phyloP scores from a whole-genome alignment of 2,329 filamentous ascomycete genomes.

The Trichoderma sp. region DNA sequence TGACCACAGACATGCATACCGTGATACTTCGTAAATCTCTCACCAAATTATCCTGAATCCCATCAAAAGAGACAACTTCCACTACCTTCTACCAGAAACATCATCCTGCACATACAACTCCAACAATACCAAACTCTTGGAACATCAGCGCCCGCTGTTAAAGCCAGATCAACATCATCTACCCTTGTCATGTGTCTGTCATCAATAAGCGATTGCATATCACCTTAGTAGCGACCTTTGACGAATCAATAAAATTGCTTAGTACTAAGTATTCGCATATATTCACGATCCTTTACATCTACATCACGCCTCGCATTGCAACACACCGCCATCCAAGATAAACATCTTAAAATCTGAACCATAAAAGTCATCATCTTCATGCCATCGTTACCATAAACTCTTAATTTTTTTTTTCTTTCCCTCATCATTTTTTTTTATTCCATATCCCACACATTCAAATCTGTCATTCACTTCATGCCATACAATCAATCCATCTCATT shows the following conservation, averaged over 20 bases:
- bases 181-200: neutral
- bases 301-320: neutral
- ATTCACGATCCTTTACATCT: neutral
- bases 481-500: neutral
- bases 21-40: neutral
- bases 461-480: neutral
- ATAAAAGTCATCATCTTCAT: slow-evolving; percentile 9
- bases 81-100: neutral
- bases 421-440: neutral
- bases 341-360: neutral
- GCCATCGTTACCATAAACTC: slow-evolving; percentile 19
- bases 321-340: neutral
- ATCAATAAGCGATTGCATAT: neutral
- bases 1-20: neutral
- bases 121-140: neutral
- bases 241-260: neutral
- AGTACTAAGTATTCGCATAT: neutral
- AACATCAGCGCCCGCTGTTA: no score
- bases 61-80: neutral
- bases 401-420: slow-evolving; percentile 1
- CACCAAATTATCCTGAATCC: neutral
- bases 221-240: neutral
- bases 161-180: neutral
- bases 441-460: neutral
- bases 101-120: no score